Conservation (phyloP, 2,329 filamentous ascomycete species). For the Monosporascus sp. region DNA sequence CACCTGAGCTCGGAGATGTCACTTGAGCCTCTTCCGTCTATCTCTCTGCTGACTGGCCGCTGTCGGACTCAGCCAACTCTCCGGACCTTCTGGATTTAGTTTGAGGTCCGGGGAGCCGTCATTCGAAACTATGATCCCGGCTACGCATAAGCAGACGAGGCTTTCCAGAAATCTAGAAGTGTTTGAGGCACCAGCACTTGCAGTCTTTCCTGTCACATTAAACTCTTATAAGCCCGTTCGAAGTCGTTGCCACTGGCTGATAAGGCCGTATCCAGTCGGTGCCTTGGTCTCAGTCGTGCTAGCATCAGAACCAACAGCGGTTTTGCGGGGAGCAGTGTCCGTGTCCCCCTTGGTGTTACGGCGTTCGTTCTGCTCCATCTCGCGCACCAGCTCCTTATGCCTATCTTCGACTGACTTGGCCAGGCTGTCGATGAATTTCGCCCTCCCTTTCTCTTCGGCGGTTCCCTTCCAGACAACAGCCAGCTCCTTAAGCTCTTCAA, state of each 20-base stretch:
- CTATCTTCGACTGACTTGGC: slow-evolving; percentile 78
- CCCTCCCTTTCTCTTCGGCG: slow-evolving; percentile 82
- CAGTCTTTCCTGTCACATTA: too few species aligned
- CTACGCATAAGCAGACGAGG: too few species aligned
- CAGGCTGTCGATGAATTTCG: slow-evolving; percentile 75
- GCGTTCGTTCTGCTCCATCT: slow-evolving; percentile 41
- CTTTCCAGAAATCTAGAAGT: too few species aligned
- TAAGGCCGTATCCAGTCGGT: slow-evolving; percentile 52
- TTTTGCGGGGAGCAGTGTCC: slow-evolving; percentile 30
- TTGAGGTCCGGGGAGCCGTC: too few species aligned
- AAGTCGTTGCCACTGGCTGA: slow-evolving; percentile 59
- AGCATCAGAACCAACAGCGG: slow-evolving; percentile 21
- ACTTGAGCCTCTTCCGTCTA: too few species aligned
- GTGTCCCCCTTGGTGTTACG: slow-evolving; percentile 30
- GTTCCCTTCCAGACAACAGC: slow-evolving; percentile 91
- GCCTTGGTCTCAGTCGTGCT: slow-evolving; percentile 35
- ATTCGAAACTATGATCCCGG: too few species aligned
- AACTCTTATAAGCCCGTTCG: slow-evolving; percentile 42
- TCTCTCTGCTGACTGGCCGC: too few species aligned
- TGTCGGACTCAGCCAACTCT: too few species aligned
- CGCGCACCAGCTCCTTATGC: slow-evolving; percentile 48
- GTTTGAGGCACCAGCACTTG: too few species aligned
- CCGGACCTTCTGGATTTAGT: too few species aligned
- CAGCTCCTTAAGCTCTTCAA: slow-evolving; percentile 73
- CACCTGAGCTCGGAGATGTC: too few species aligned